Evolutionary conservation across 1,284 basidiomycete genomes (phyloP), one percentile per base, ranked within the genome.

Genomic region (Blastosporella zonata): DNA sequence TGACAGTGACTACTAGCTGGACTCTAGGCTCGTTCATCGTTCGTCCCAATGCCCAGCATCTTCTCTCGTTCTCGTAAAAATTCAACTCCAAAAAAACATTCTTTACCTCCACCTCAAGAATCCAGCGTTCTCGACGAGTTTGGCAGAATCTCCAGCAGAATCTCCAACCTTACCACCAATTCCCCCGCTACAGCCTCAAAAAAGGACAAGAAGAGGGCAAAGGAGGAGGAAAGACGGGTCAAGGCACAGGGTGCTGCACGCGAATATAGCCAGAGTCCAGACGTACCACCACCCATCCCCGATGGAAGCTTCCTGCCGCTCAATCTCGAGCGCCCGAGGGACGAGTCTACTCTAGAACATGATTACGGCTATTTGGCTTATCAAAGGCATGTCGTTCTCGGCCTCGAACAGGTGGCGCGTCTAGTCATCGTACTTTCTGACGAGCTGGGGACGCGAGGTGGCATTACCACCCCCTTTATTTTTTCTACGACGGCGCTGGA

Each of bases 401-500:
- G 87, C 10, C 69, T 91, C 12, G 84, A 89, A 49, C 83, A 93
- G 59, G 79, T 86, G 12, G 77, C 79, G 6, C 73, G 78, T 27
- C 77, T 94, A 31, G 81, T 92, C 15, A 74, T 81, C 40, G 80
- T 84, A 47, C 72, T 93, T 31, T 78, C 82, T 31, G 74, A 79
- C 50, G 90, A 92, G 69, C 75, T 94, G 42, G 76, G 75, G 53
- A 74, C 78, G 46, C 77, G 90, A 61, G 90, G 87, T 39, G 90
- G 87, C 42, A 77, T 95, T 52, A 86, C 86, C 22, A 93, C 90
- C 2, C 93, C 93, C 10, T 84, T 95, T 68, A 82, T 96, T 53
- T 94, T 96, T 71, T 90, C 87, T 22, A 84, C 83, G 23, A 82
- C 87, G 57, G 91, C 92, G 18, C 81, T 96, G 50, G 92, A 95